phyloP scores from a whole-genome alignment of 2,329 filamentous ascomycete genomes.

The Mycogone perniciosa region DNA sequence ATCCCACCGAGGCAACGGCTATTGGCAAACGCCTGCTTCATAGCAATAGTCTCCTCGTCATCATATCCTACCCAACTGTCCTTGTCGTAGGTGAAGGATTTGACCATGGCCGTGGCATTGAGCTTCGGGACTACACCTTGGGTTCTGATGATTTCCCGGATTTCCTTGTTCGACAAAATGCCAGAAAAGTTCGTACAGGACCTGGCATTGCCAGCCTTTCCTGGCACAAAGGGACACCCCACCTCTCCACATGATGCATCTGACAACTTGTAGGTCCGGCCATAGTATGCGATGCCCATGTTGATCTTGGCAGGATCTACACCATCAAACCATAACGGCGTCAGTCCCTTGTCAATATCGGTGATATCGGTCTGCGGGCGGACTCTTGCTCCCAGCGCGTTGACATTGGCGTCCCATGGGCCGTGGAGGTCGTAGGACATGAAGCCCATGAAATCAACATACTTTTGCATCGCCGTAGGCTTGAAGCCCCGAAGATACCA shows the following conservation, averaged over 20 bases:
- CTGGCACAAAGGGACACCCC: neutral
- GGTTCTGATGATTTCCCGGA: neutral
- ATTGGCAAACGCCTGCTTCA: neutral
- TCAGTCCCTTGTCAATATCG: neutral
- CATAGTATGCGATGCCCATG: constrained; percentile 42
- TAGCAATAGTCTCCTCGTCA: neutral
- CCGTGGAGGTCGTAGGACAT: neutral
- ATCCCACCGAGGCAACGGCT: neutral
- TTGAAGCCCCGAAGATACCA: constrained; percentile 32
- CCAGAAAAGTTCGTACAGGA: neutral
- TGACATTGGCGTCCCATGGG: neutral
- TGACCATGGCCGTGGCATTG: neutral
- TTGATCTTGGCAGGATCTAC: constrained; percentile 37
- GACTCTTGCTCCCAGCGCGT: neutral
- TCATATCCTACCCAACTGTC: neutral
- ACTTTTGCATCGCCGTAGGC: neutral
- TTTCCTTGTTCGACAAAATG: neutral
- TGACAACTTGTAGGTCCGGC: constrained; percentile 19
- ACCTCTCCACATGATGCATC: neutral
- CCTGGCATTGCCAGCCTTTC: neutral
- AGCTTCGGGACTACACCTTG: neutral
- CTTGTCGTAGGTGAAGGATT: neutral
- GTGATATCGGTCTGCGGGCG: neutral
- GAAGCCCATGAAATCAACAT: neutral
- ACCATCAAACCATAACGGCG: constrained; percentile 35